Conservation (phyloP, 768 basidiomycete species). For the Hortiboletus flavorubellus region DNA sequence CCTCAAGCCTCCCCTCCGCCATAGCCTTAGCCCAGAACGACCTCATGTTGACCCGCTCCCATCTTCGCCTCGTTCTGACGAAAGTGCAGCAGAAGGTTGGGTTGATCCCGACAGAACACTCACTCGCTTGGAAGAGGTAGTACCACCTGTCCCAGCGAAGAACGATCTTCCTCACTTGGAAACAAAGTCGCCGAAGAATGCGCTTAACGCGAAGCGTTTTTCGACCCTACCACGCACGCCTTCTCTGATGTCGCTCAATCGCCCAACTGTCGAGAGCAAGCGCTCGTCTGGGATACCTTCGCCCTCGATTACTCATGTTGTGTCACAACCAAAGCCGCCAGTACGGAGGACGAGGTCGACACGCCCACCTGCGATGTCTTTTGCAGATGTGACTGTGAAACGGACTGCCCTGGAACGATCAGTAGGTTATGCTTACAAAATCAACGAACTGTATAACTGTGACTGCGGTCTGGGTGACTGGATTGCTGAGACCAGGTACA, state of each 20-base stretch:
- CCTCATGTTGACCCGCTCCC: conserved; percentile 1
- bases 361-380: conserved; percentile 69
- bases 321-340: conserved; percentile 15
- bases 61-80: conserved; percentile 22
- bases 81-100: conserved; percentile 13
- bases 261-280: conserved; percentile 21
- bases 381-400: conserved; percentile 56
- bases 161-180: conserved; percentile 24
- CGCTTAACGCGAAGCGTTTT: conserved; percentile 40
- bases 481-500: conserved; percentile 53
- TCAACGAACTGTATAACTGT: conserved; percentile 72
- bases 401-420: conserved; percentile 65
- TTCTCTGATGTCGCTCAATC: conserved; percentile 46
- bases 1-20: conserved; percentile 2
- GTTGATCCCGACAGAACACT: conserved; percentile 19
- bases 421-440: conserved; percentile 71
- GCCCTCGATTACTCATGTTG: conserved; percentile 35
- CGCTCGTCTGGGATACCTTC: conserved; percentile 25
- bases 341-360: conserved; percentile 34
- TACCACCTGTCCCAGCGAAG: conserved; percentile 31
- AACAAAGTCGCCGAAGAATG: conserved; percentile 23
- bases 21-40: conserved; percentile 14
- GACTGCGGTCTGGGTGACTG: conserved; percentile 81
- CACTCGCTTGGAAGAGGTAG: conserved; percentile 14
- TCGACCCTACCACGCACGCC: conserved; percentile 66